Evolutionary conservation across 371 early-diverging fungal genomes (phyloP).

Genomic region (Coemansia linderi): DNA sequence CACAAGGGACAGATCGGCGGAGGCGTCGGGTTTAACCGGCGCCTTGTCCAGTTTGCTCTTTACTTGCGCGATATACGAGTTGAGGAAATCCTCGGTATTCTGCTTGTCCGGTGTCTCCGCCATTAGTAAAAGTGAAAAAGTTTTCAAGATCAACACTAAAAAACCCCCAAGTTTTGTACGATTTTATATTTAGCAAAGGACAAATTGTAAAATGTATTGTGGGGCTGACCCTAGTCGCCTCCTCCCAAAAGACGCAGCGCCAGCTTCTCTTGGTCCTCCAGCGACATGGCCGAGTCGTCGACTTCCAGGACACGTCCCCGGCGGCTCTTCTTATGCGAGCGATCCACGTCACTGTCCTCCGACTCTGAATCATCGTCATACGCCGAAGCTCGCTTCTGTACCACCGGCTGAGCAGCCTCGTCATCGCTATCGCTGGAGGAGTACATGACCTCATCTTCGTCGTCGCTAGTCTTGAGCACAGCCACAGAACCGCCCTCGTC

Average conservation of each 20-base stretch:
- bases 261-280: conserved; percentile 52
- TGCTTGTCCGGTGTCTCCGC: conserved; percentile 7
- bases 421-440: background rate
- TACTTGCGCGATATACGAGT: conserved; percentile 28
- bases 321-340: conserved; percentile 15
- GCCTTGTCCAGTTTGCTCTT: conserved; percentile 23
- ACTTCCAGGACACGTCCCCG: conserved; percentile 35
- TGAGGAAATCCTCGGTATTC: conserved; percentile 37
- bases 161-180: too few relatives aligned
- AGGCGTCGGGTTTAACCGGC: conserved; percentile 27
- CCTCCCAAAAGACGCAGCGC: conserved; percentile 51
- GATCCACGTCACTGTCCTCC: background rate
- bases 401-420: background rate
- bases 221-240: conserved; percentile 4
- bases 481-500: conserved; percentile 9
- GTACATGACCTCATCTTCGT: conserved; percentile 7
- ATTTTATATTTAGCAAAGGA: background rate
- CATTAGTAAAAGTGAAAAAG: background rate
- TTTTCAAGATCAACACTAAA: too few relatives aligned
- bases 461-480: conserved; percentile 17
- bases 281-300: conserved; percentile 41
- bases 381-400: background rate
- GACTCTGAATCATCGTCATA: background rate
- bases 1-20: conserved; percentile 20
- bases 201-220: background rate